Percentiles rank a stretch among this genome's conserved stretches.
These are phyloP conservation scores for Diplocarpon mali DNA, from an alignment of 2,329 filamentous ascomycete genomes.

Conservation along the genomic window DNA sequence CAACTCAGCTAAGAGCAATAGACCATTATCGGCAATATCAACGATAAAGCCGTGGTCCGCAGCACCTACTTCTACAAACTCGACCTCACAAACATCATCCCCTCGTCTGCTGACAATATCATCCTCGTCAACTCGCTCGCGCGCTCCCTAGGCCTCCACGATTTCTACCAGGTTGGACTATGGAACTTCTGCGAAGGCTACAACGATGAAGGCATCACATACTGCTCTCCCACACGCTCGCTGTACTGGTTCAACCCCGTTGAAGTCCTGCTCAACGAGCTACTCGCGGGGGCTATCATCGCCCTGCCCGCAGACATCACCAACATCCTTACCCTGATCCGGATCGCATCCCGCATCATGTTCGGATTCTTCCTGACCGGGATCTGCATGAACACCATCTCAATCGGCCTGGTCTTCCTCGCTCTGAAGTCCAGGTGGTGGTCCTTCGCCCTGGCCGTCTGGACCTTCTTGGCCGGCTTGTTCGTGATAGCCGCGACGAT, in stretches of 20 bases:
- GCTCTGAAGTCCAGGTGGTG: slow-evolving; percentile 37
- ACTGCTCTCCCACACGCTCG: slow-evolving; percentile 57
- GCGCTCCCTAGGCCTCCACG: slow-evolving; percentile 74
- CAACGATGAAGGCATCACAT: slow-evolving; percentile 58
- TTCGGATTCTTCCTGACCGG: slow-evolving; percentile 75
- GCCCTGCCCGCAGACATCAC: slow-evolving; percentile 65
- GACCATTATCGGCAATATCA: slow-evolving; percentile 63
- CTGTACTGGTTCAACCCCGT: slow-evolving; percentile 92
- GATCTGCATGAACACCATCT: slow-evolving; percentile 56
- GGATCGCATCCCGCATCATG: slow-evolving; percentile 71
- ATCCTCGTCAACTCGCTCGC: slow-evolving; percentile 83
- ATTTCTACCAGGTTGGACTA: slow-evolving; percentile 86
- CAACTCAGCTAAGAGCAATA: slow-evolving; percentile 14
- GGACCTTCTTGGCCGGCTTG: slow-evolving; percentile 57
- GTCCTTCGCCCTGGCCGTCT: slow-evolving; percentile 55
- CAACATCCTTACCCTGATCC: slow-evolving; percentile 63
- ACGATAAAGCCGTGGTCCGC: slow-evolving; percentile 47
- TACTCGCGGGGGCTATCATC: slow-evolving; percentile 74
- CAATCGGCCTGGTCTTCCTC: slow-evolving; percentile 51
- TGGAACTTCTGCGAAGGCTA: slow-evolving; percentile 93
- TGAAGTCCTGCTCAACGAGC: slow-evolving; percentile 64
- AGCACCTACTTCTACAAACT: slow-evolving; percentile 78
- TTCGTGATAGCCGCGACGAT: slow-evolving; percentile 58
- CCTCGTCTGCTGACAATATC: slow-evolving; percentile 33
- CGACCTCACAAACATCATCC: slow-evolving; percentile 62